phyloP scores from a whole-genome alignment of 805 yeast species.

The Zygotorulaspora florentina region DNA sequence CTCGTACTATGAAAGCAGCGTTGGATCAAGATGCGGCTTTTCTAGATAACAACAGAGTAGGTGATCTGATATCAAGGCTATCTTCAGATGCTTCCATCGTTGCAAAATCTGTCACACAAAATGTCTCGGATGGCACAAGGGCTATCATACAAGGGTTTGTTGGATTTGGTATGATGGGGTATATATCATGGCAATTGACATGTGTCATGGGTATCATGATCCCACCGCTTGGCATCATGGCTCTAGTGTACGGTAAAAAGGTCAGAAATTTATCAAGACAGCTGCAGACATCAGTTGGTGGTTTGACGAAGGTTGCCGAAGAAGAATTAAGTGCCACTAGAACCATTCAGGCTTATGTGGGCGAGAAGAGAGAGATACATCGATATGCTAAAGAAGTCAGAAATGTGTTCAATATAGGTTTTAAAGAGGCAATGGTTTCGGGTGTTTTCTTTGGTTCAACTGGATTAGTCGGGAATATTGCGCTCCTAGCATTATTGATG shows the following conservation, averaged over 20 bases:
- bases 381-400: slow-evolving; percentile 71
- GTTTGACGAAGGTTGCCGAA: slow-evolving; percentile 83
- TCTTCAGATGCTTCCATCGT: slow-evolving; percentile 88
- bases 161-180: slow-evolving; percentile 88
- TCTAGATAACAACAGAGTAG: slow-evolving; percentile 83
- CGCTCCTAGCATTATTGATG: slow-evolving; percentile 69
- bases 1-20: slow-evolving; percentile 70
- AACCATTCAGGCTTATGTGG: slow-evolving; percentile 88
- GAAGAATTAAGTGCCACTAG: slow-evolving; percentile 81
- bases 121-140: slow-evolving; percentile 87
- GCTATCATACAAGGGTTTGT: slow-evolving; percentile 77
- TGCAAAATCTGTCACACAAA: slow-evolving; percentile 79
- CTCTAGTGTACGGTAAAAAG: slow-evolving; percentile 74
- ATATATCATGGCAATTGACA: slow-evolving; percentile 78
- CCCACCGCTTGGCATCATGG: slow-evolving; percentile 79
- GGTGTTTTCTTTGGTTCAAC: slow-evolving; percentile 76
- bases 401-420: slow-evolving; percentile 59
- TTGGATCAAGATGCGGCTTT: slow-evolving; percentile 85
- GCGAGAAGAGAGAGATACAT: slow-evolving; percentile 72
- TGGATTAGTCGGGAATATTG: slow-evolving; percentile 79
- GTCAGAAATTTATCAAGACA: slow-evolving; percentile 69
- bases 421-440: slow-evolving; percentile 72
- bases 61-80: slow-evolving; percentile 84
- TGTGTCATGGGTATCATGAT: slow-evolving; percentile 73
- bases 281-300: slow-evolving; percentile 81